Base-by-base conservation (phyloP, 495 filamentous ascomycete genomes). In the Aspergillus baeticus region DNA sequence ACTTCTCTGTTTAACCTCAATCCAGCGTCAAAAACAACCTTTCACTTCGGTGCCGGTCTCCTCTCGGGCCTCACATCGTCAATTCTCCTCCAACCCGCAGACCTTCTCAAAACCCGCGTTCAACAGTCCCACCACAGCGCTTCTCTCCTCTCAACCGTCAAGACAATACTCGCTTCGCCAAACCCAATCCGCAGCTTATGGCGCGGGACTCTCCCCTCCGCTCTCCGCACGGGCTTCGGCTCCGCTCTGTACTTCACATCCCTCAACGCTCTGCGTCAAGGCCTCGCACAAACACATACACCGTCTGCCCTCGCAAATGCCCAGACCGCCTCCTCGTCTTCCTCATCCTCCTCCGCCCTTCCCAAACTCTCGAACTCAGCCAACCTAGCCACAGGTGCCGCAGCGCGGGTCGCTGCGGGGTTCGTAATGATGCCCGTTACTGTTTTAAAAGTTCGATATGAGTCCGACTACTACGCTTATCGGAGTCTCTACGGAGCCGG, bases 351-450 rank as follows among this genome's bases (percentile, higher is more conserved):
- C 6, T 91, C 87, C 46, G 81, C 86, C 13, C 83, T 98, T 22
- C 92, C 92, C 0, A 88, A 88, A 65, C 85, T 98, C 54, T 89
- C 86, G 47, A 89, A 93, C 66, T 77, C 86, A 6, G 90, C 88
- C 33, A 99, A 99, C 65, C 80, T 99, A 1, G 68, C 85, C 35
- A 88, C 92, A 0, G 95, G 94, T 17, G 91, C 92, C 26, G 76
- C 87, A 11, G 92, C 94, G 34, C 81, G 94, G 18, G 89, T 89
- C 5, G 83, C 85, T 11, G 92, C 92, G 0, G 94, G 94, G 10
- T 87, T 96, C 66, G 73, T 96, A 38, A 86, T 98, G 75, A 98
- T 96, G 92, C 94, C 94, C 6, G 83, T 98, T 50, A 99, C 94
- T 2, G 89, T 98, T 31, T 82, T 99, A 66, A 99, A 99, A 67